Conservation (phyloP, 192 early-diverging fungal genomes). For the Backusella circina region DNA sequence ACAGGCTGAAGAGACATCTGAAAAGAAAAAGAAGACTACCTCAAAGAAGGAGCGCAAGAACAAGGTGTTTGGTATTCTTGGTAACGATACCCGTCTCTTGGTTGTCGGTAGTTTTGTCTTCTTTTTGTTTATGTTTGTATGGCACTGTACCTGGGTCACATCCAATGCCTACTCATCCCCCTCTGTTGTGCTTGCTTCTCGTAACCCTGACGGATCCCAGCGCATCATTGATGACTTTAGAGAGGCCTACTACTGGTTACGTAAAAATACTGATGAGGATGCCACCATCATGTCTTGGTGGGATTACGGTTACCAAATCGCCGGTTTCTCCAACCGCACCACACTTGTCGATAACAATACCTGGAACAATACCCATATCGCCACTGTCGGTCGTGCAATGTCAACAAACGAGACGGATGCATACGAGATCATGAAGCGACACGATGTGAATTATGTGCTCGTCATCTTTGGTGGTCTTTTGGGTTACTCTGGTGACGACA, state of each 20-base stretch:
- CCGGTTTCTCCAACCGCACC: constrained; percentile 96
- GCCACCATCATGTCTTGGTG: constrained; percentile 99
- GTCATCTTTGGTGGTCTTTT: constrained; percentile 96
- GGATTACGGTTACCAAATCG: constrained; percentile 99
- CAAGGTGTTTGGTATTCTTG: constrained; percentile 41
- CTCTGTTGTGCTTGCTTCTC: constrained; percentile 94
- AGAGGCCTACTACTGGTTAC: constrained; percentile 99
- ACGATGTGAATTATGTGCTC: constrained; percentile 97
- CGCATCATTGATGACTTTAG: constrained; percentile 99
- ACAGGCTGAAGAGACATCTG: neutral
- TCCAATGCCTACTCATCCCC: constrained; percentile 98
- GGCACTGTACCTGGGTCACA: constrained; percentile 99
- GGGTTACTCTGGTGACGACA: constrained; percentile 99
- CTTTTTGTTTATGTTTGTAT: constrained; percentile 81
- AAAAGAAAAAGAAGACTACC: neutral
- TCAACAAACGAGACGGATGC: constrained; percentile 86
- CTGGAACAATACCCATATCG: constrained; percentile 99
- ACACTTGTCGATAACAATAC: constrained; percentile 99
- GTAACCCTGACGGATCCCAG: constrained; percentile 83
- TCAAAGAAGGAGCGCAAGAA: constrained; percentile 30
- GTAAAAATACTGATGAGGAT: constrained; percentile 90
- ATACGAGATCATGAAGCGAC: constrained; percentile 85
- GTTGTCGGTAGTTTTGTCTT: constrained; percentile 67
- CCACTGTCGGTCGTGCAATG: constrained; percentile 93
- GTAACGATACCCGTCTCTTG: constrained; percentile 49